These are phyloP conservation scores for Fusarium keratoplasticum DNA, from an alignment of 2,329 filamentous ascomycete genomes.

Conservation along the genomic window DNA sequence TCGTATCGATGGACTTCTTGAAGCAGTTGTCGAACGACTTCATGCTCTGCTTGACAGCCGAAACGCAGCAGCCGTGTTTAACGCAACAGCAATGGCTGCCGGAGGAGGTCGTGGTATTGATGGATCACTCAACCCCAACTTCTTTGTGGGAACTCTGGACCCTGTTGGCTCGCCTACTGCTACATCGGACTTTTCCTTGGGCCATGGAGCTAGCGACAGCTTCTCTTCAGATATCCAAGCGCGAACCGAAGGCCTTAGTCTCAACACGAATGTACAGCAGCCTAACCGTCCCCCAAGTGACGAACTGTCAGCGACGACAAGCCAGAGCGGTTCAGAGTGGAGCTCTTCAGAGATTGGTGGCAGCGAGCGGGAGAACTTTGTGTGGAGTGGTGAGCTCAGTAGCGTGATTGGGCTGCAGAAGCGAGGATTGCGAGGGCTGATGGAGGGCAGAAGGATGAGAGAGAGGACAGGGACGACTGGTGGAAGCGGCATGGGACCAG, in stretches of 20 bases:
- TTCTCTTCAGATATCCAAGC: slow-evolving; percentile 47
- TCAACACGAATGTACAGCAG: slow-evolving; percentile 59
- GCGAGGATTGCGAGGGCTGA: slow-evolving; percentile 87
- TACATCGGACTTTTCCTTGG: slow-evolving; percentile 50
- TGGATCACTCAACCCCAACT: slow-evolving; percentile 72
- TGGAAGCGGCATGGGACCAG: slow-evolving; percentile 27
- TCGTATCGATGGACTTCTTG: slow-evolving; percentile 89
- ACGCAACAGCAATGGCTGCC: slow-evolving; percentile 97
- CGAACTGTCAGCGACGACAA: slow-evolving; percentile 62
- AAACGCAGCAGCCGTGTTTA: slow-evolving; percentile 97
- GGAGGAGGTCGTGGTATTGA: slow-evolving; percentile 89
- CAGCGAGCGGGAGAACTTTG: slow-evolving; percentile 59
- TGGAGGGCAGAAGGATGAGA: slow-evolving; percentile 91
- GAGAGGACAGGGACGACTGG: slow-evolving; percentile 70
- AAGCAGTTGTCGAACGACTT: slow-evolving; percentile 91
- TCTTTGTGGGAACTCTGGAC: slow-evolving; percentile 65
- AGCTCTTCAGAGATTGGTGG: slow-evolving; percentile 66
- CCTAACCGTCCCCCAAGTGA: slow-evolving; percentile 56
- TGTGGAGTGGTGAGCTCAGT: slow-evolving; percentile 86
- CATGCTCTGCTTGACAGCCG: slow-evolving; percentile 91
- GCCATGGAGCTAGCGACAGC: slow-evolving; percentile 45
- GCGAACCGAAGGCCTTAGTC: slow-evolving; percentile 56
- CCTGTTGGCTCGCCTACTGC: slow-evolving; percentile 51
- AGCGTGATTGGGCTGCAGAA: slow-evolving; percentile 97
- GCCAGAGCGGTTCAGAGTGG: slow-evolving; percentile 66